Evolutionary conservation across 2,329 filamentous ascomycete species (phyloP), one percentile per base, ranked within the genome.

Genomic region (Xylaria sp.): DNA sequence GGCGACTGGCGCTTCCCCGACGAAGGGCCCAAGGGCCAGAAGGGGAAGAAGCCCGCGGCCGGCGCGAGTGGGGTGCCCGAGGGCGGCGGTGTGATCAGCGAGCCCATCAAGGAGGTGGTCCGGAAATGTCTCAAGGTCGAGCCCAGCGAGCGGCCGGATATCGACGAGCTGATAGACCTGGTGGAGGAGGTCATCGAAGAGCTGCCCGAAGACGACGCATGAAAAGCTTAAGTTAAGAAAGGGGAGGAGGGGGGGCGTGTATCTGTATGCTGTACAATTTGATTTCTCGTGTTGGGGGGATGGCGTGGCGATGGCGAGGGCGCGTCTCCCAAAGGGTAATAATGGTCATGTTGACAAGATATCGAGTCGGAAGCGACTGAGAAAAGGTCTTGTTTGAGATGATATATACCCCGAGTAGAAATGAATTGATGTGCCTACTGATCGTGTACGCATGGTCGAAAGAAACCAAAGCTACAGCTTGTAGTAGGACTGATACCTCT

Each of bases 1-100:
- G 94, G 93, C 38, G 93, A 97, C 74, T 99, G 94, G 93, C 83
- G 92, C 47, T 99, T 97, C 73, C 94, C 94, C 0, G 92, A 96
- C 64, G 92, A 97, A 70, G 87, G 87, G 0, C 82, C 83, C 3
- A 80, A 79, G 40, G 83, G 83, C 38, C 63, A 68, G 47, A 71
- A 74, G 52, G 78, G 75, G 66, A 74, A 74, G 48, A 77, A 76
- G 56, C 77, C 75, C 56, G 74, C 70, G 63, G 63, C 69, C 2
- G 65, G 65, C 1, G 61, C 62, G 2, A 68, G 61, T 4, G 63
- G 69, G 7, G 64, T 64, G 3, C 65, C 71, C n/a, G n/a, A n/a
- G 4, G 75, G 77, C 11, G 78, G 82, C 9, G 75, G 79, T 19
- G 75, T 72, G 1, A 92, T 97, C 54, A 92, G 89, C 62, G 90